Evolutionary conservation across 352 stramenopile genomes (phyloP).

Genomic region (Phytophthora syringae): DNA sequence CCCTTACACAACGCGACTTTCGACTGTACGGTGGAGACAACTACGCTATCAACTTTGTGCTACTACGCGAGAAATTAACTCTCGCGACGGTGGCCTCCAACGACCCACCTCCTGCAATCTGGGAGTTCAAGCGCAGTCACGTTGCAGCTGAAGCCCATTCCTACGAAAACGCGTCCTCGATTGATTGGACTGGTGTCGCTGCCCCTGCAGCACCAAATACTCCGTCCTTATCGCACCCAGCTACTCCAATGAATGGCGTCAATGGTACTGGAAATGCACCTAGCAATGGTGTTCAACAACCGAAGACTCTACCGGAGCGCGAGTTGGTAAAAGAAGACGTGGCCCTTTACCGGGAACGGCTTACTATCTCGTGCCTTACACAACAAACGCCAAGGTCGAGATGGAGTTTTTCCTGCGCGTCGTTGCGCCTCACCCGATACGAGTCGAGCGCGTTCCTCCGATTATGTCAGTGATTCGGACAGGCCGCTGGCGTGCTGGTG

Average conservation of each 20-base stretch:
- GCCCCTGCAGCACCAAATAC: constrained; percentile 23
- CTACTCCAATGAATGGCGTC: constrained; percentile 18
- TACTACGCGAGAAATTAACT: constrained; percentile 72
- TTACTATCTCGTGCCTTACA: constrained; percentile 90
- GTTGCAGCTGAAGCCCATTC: constrained; percentile 77
- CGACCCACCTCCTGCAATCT: constrained; percentile 46
- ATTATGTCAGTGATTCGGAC: constrained; percentile 68
- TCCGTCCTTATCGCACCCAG: constrained; percentile 28
- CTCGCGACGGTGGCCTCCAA: constrained; percentile 46
- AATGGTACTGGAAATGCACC: background rate
- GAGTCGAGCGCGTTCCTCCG: constrained; percentile 74
- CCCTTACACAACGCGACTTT: constrained; percentile 86
- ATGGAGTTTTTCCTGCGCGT: constrained; percentile 92
- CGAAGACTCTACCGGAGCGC: constrained; percentile 68
- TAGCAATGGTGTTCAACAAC: constrained; percentile 1
- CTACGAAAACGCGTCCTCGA: constrained; percentile 40
- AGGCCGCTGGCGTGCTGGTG: constrained; percentile 70
- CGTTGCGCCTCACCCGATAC: constrained; percentile 76
- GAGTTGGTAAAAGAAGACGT: constrained; percentile 84
- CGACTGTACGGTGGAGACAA: constrained; percentile 83
- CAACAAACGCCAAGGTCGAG: constrained; percentile 80
- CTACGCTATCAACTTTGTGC: constrained; percentile 89
- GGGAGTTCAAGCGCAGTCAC: constrained; percentile 72
- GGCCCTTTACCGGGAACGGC: constrained; percentile 59
- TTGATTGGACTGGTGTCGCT: constrained; percentile 28